Evolutionary conservation across 2,329 filamentous ascomycete genomes (phyloP), one percentile per base, ranked within the genome.

Genomic region (Alternaria longipes): DNA sequence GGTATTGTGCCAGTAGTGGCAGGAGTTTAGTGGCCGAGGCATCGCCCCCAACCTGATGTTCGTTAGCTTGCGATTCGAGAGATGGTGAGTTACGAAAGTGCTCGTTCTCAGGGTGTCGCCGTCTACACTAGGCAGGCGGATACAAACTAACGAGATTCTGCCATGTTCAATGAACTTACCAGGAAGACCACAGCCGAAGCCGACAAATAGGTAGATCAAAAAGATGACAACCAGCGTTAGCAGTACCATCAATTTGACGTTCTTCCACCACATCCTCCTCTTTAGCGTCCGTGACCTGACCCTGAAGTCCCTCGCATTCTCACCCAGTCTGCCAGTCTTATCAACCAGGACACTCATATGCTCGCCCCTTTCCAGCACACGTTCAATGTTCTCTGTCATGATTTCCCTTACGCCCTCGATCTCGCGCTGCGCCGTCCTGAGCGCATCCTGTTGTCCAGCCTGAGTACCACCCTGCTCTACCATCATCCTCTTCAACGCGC

Each of bases 221-320:
- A 92, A 91, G 8, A 92, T 78, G 26, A 95, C 80, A 2, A 94
- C 92, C 45, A 97, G 74, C 4, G 80, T 84, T 63, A 94, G 75
- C 70, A 99, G 79, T 7, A 87, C 90, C 93, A 98, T 97, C 69
- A 99, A 81, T 83, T 96, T 96, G 46, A 97, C 87, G 79, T 99
- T 98, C 89, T 98, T 98, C 94, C 94, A 98, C 95, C 95, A 99
- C 95, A 99, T 98, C 80, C 90, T 87, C 75, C 96, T 87, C 82
- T 95, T 91, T 71, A 99, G 80, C 1, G 93, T 93, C 26, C 93
- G 84, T 78, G 91, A 96, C 69, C 94, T 86, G 18, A 98, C 90
- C 54, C 95, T 85, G 77, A 99, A 99, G 77, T 99, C 95, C 71
- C 90, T 85, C 54, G 95, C 93, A 78, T 89, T 95, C 28, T 92